These are phyloP conservation scores for Nidula microcarpa DNA, from an alignment of 768 basidiomycete species.

Conservation along the genomic window DNA sequence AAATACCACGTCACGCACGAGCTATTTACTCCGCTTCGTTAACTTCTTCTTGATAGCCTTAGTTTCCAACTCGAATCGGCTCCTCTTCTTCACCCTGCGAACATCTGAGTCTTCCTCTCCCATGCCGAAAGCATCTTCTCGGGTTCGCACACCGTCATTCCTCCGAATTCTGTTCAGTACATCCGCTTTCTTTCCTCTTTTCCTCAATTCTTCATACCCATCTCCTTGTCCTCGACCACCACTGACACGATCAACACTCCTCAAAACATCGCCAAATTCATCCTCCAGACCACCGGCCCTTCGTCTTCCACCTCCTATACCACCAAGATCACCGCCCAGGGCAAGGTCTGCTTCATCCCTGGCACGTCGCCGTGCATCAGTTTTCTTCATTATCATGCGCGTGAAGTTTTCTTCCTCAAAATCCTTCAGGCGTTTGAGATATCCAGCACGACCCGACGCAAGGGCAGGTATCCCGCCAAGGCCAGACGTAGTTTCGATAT, in stretches of 20 bases:
- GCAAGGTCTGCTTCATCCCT: constrained; percentile 88
- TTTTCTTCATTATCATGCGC: constrained; percentile 86
- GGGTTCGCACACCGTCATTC: constrained; percentile 16
- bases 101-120: constrained; percentile 21
- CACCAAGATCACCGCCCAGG: constrained; percentile 64
- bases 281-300: constrained; percentile 73
- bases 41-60: constrained; percentile 37
- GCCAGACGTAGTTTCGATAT: constrained; percentile 70
- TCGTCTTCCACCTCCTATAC: constrained; percentile 40
- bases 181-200: constrained; percentile 60
- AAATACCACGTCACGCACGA: no score
- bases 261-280: constrained; percentile 81
- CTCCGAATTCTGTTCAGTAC: constrained; percentile 57
- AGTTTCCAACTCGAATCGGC: constrained; percentile 46
- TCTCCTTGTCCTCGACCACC: constrained; percentile 44
- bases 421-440: constrained; percentile 75
- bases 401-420: constrained; percentile 97
- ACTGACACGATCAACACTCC: constrained; percentile 49
- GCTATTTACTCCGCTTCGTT: not conserved
- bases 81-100: constrained; percentile 35
- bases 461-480: constrained; percentile 60
- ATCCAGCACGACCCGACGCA: constrained; percentile 66
- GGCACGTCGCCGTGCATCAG: constrained; percentile 64
- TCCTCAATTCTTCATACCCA: constrained; percentile 80
- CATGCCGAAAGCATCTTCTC: constrained; percentile 15